Evolutionary conservation across 2,329 filamentous ascomycete genomes (phyloP).

Genomic region (Oidium heveae): DNA sequence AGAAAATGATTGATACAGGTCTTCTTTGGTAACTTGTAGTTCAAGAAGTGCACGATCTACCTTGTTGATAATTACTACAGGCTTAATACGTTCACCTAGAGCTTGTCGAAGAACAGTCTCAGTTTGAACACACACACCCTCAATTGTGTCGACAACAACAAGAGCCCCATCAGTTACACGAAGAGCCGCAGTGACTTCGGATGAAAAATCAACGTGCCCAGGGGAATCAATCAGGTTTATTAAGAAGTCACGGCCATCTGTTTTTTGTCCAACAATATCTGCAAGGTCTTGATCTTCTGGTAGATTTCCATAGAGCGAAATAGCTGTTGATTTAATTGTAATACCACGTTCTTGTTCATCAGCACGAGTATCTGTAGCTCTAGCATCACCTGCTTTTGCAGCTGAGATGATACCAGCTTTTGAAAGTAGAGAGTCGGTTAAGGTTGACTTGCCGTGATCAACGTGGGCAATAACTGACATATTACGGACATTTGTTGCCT

Average conservation of each 20-base stretch:
- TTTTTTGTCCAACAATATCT: slow-evolving; percentile 74
- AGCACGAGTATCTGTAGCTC: slow-evolving; percentile 88
- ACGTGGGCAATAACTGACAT: slow-evolving; percentile 99
- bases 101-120: slow-evolving; percentile 98
- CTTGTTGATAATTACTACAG: slow-evolving; percentile 99
- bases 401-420: slow-evolving; percentile 99
- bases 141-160: slow-evolving; percentile 97
- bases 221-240: slow-evolving; percentile 99
- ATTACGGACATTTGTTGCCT: slow-evolving; percentile 59
- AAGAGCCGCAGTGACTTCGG: slow-evolving; percentile 95
- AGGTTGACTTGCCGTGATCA: slow-evolving; percentile 99
- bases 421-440: slow-evolving; percentile 97
- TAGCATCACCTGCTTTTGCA: slow-evolving; percentile 83
- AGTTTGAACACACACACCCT: slow-evolving; percentile 99
- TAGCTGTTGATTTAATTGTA: slow-evolving; percentile 99
- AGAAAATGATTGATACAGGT: slow-evolving; percentile 98
- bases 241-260: slow-evolving; percentile 87
- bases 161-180: slow-evolving; percentile 99
- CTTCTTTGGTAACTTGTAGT: slow-evolving; percentile 95
- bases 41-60: slow-evolving; percentile 98
- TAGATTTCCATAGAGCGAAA: slow-evolving; percentile 84
- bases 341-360: slow-evolving; percentile 99
- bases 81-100: slow-evolving; percentile 99
- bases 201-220: slow-evolving; percentile 99
- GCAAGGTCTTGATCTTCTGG: slow-evolving; percentile 66